Base-by-base conservation (phyloP, 2,329 filamentous ascomycete species). In the Niveomyces coronatus region DNA sequence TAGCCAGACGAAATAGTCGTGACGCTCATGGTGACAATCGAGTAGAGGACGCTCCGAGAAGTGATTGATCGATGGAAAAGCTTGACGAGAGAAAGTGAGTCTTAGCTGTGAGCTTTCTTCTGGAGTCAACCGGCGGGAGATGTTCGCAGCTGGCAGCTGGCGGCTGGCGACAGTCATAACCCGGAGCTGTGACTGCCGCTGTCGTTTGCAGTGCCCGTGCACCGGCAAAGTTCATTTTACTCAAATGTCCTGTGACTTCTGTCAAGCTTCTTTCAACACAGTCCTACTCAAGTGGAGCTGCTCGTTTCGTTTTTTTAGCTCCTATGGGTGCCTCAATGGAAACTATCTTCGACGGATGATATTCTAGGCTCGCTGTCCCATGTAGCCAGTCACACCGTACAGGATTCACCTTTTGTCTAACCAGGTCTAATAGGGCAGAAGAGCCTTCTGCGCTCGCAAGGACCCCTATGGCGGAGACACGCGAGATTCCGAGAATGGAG, bases 401-500 rank as follows among this genome's bases (percentile, higher is more conserved):
- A 1, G 64, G 54, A 2, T 64, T 55, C 2, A 84, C 73, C 39
- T 64, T 60, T 24, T 67, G 58, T 20, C 64, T 56, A 1, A 76
- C 66, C 46, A 76, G 73, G 4, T 76, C 65, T 17, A 79, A 52
- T 9, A 86, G 53, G 1, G 71, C 65, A 35, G 65, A 65, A 0
- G 72, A 65, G 29, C 72, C 68, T 0, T 77, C 76, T 1, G 79
- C 75, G 26, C 62, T 68, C 6, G 63, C 61, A 15, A 65, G 55
- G 6, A 86, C 53, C 1, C 71, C 82, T 22, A 86, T 60, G 16
- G 77, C 76, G 2, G 79, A 82, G 1, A 77, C 76, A 23, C 78
- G 68, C 1, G 77, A 74, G 9, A 85, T 64, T 2, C 72, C 72
- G 4, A 85, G 61, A 15, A 66, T 66, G 20, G 60, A 55, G 33